Percentiles rank a stretch among this genome's conserved stretches.
Evolutionary conservation across 2,329 filamentous ascomycete genomes (phyloP).

Genomic region (Stachybotrys echinatus): DNA sequence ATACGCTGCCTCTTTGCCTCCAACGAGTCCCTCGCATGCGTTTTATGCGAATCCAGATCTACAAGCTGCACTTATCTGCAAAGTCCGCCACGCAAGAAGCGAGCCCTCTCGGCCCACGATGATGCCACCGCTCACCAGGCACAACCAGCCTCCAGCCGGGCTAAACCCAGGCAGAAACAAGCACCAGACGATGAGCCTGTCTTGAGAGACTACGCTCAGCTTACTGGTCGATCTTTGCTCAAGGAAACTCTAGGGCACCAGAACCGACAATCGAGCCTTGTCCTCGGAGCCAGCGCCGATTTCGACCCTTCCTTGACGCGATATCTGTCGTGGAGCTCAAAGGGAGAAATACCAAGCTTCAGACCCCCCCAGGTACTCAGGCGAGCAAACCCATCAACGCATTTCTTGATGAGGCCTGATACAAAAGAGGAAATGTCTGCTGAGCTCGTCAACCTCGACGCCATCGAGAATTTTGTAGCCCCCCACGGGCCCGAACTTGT

Average conservation of each 20-base stretch:
- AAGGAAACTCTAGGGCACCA: slow-evolving; percentile 10
- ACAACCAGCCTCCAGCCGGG: not conserved
- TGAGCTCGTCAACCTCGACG: slow-evolving; percentile 26
- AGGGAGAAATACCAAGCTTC: slow-evolving; percentile 2
- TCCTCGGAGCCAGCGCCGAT: slow-evolving; percentile 7
- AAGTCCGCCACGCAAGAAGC: slow-evolving; percentile 7
- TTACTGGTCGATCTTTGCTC: slow-evolving; percentile 6
- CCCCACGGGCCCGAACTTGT: slow-evolving; percentile 52
- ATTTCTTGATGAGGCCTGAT: slow-evolving; percentile 8
- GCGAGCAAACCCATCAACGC: slow-evolving; percentile 3
- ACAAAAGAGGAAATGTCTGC: slow-evolving; percentile 8
- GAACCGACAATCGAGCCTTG: slow-evolving; percentile 8
- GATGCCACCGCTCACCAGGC: not conserved
- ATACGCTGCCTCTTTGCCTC: slow-evolving; percentile 10
- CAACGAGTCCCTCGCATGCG: slow-evolving; percentile 6
- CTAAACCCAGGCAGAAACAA: slow-evolving; percentile 1
- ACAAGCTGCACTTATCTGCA: slow-evolving; percentile 8
- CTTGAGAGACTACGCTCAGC: slow-evolving; percentile 5
- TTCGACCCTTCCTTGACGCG: slow-evolving; percentile 6
- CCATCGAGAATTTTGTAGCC: slow-evolving; percentile 49
- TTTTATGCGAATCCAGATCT: slow-evolving; percentile 5
- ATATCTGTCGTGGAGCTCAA: slow-evolving; percentile 4
- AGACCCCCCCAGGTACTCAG: slow-evolving; percentile 4
- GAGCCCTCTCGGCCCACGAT: slow-evolving; percentile 5
- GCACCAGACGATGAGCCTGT: slow-evolving; percentile 1